A percentile compares a stretch with the other conserved stretches of the same genome.
These are phyloP conservation scores for Aegilops bicornis DNA, from an alignment of 176 grass and related monocot genomes.

Conservation along the genomic window DNA sequence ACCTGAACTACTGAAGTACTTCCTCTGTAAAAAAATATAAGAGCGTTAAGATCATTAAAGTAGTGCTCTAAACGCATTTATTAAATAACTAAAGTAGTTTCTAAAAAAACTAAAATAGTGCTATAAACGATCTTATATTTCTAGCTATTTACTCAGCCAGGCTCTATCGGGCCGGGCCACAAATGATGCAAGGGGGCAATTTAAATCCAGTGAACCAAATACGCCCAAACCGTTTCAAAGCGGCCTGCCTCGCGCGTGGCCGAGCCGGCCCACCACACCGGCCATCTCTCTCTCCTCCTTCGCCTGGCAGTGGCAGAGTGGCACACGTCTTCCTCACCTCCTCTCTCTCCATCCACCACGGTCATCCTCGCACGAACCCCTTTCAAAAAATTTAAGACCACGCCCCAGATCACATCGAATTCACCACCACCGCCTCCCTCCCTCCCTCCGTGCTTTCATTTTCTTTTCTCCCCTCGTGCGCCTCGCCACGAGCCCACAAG, in stretches of 20 bases:
- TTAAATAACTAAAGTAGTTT: no score
- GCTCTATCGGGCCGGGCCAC: no score
- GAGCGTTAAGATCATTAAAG: no score
- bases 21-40: no score
- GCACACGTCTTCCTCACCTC: conserved; percentile 8
- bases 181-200: no score
- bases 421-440: background rate
- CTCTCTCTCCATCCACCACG: background rate
- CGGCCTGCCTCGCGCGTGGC: background rate
- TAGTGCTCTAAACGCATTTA: no score
- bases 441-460: background rate
- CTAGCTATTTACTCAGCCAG: no score
- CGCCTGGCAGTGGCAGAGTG: background rate
- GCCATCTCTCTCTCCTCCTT: background rate
- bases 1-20: no score
- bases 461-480: conserved; percentile 19
- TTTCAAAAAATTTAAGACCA: conserved; percentile 11
- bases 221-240: background rate
- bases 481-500: conserved; percentile 22
- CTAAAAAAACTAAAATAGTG: no score
- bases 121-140: no score
- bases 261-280: background rate
- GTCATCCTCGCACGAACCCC: background rate
- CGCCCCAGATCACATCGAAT: conserved; percentile 19
- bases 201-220: no score